phyloP scores from a whole-genome alignment of 2,329 filamentous ascomycete genomes.

The Curvularia hawaiiensis region DNA sequence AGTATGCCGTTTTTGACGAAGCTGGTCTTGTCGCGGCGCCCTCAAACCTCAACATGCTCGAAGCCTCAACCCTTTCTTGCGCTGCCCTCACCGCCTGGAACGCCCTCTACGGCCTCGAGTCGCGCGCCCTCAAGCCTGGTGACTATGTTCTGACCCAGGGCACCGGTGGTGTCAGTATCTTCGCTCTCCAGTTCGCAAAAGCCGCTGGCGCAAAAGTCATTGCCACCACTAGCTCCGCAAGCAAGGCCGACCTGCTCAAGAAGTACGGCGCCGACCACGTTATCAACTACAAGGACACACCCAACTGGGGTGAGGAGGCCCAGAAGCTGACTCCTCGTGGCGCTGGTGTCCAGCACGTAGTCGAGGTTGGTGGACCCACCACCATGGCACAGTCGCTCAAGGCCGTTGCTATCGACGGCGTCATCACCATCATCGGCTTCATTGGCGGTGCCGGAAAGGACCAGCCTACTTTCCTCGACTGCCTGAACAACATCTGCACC shows the following conservation, averaged over 20 bases:
- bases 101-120: conserved; percentile 56
- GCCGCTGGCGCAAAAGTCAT: conserved; percentile 62
- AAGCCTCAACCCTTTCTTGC: conserved; percentile 56
- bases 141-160: conserved; percentile 68
- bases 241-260: conserved; percentile 58
- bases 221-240: conserved; percentile 59
- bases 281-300: conserved; percentile 61
- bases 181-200: conserved; percentile 63
- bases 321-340: conserved; percentile 57
- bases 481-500: conserved; percentile 55
- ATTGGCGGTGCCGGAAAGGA: conserved; percentile 56
- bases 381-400: conserved; percentile 61
- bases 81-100: conserved; percentile 57
- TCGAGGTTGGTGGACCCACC: conserved; percentile 70
- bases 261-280: conserved; percentile 61
- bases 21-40: conserved; percentile 69
- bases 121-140: conserved; percentile 44
- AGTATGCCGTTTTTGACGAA: conserved; percentile 71
- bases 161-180: conserved; percentile 72
- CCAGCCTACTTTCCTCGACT: conserved; percentile 59
- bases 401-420: conserved; percentile 60
- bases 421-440: conserved; percentile 62
- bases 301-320: conserved; percentile 61
- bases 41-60: conserved; percentile 55
- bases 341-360: conserved; percentile 64